Percentiles rank a stretch among this genome's conserved stretches.
Conservation (phyloP, 2,329 filamentous ascomycete genomes). For the Xylariaceae sp. region DNA sequence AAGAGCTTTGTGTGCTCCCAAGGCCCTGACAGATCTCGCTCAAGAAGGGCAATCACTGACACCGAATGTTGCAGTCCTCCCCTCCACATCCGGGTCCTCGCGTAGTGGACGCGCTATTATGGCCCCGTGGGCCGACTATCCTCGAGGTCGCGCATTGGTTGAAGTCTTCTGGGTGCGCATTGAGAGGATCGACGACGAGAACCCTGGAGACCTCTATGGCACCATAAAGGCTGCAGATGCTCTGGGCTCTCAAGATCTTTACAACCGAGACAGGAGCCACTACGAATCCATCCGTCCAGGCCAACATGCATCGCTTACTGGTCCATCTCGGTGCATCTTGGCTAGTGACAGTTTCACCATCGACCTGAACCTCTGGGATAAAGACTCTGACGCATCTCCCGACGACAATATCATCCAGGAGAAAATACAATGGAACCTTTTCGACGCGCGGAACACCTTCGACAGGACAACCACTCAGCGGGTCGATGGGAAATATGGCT, state of each 20-base stretch:
- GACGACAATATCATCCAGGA: not conserved
- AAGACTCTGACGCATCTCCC: not conserved
- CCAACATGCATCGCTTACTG: not conserved
- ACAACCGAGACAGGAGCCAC: not conserved
- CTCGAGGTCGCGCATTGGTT: slow-evolving; percentile 7
- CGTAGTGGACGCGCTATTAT: no score
- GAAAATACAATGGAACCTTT: not conserved
- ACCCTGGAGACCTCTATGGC: not conserved
- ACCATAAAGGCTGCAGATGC: not conserved
- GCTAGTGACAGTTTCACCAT: not conserved
- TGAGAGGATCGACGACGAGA: slow-evolving; percentile 12
- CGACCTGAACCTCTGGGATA: not conserved
- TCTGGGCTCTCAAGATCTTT: not conserved
- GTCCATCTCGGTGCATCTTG: not conserved
- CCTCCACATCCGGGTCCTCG: no score
- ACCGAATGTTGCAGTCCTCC: no score
- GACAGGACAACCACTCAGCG: slow-evolving; percentile 21
- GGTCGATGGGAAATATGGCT: not conserved
- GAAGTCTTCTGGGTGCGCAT: slow-evolving; percentile 14
- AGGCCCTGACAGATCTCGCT: no score
- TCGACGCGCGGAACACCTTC: not conserved
- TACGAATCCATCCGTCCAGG: not conserved
- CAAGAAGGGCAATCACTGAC: no score
- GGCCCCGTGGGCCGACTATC: not conserved
- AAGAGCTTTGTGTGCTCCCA: no score